Conservation (phyloP, 495 filamentous ascomycete genomes). For the Xeromyces bisporus region DNA sequence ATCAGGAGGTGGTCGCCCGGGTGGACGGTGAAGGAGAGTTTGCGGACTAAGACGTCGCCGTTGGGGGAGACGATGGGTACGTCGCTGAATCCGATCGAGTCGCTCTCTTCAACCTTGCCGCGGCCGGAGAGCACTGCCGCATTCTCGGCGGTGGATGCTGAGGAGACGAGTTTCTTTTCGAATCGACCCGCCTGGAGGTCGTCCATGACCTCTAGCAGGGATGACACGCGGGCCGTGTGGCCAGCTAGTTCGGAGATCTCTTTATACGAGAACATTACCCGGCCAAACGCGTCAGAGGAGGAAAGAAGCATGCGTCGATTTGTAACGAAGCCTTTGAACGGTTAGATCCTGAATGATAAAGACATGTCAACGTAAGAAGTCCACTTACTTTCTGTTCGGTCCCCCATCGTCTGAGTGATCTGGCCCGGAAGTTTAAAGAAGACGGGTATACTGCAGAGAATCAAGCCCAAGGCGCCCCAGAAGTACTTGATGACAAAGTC, state of each 20-base stretch:
- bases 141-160: constrained; percentile 60
- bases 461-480: constrained; percentile 85
- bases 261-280: constrained; percentile 96
- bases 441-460: constrained; percentile 90
- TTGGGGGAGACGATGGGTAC: constrained; percentile 97
- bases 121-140: constrained; percentile 62
- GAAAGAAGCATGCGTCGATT: constrained; percentile 81
- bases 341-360: too few species aligned
- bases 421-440: constrained; percentile 84
- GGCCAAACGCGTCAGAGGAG: constrained; percentile 88
- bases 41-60: constrained; percentile 73
- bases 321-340: constrained; percentile 57
- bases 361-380: too few species aligned
- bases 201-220: constrained; percentile 82
- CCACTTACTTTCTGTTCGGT: constrained; percentile 67
- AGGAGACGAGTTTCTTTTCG: constrained; percentile 89
- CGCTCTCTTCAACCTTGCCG: constrained; percentile 58
- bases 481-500: constrained; percentile 99
- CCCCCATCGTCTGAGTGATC: constrained; percentile 58
- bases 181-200: constrained; percentile 79
- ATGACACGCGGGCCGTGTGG: constrained; percentile 79
- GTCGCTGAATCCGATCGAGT: constrained; percentile 69
- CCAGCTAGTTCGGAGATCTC: constrained; percentile 93
- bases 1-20: constrained; percentile 84
- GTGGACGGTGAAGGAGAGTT: constrained; percentile 70